A percentile compares a stretch with the other conserved stretches of the same genome.
These are phyloP conservation scores for Gentiana macrophylla DNA, from an alignment of 257 asterid genomes.

Conservation along the genomic window DNA sequence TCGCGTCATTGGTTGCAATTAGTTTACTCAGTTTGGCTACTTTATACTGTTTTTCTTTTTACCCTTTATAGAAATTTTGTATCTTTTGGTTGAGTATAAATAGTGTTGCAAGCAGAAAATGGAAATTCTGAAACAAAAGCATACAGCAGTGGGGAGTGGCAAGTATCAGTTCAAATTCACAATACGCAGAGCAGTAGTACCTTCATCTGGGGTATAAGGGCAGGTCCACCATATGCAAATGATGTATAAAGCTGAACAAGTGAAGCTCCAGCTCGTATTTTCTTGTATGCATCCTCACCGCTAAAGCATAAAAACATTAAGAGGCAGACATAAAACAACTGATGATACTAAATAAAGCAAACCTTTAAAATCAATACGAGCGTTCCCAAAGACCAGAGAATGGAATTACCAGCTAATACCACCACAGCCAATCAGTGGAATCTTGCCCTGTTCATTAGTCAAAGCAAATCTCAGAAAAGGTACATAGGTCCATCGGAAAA, in stretches of 20 bases:
- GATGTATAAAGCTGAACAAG: constrained; percentile 94
- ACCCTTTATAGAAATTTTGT: too few species aligned
- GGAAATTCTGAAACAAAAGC: not conserved
- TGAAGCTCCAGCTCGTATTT: constrained; percentile 90
- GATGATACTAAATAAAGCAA: not conserved
- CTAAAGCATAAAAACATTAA: constrained; percentile 20
- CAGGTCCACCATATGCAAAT: constrained; percentile 95
- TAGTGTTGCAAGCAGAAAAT: not conserved
- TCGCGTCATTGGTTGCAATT: too few species aligned
- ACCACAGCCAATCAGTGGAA: constrained; percentile 87
- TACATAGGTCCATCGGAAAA: not conserved
- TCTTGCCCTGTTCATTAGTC: constrained; percentile 48
- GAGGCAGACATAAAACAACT: not conserved
- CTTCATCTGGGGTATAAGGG: constrained; percentile 89
- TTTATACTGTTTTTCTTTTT: not conserved
- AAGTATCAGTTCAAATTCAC: not conserved
- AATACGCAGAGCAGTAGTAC: constrained; percentile 21
- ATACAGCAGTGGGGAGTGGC: not conserved
- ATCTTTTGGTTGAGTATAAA: not conserved
- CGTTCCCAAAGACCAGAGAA: constrained; percentile 7
- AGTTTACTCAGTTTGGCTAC: too few species aligned
- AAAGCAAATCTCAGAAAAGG: not conserved
- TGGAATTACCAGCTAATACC: constrained; percentile 75
- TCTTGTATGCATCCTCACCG: constrained; percentile 94
- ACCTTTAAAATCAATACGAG: not conserved